These are phyloP conservation scores for Aspergillus tubingensis DNA, from an alignment of 2,329 filamentous ascomycete species.

Conservation along the genomic window DNA sequence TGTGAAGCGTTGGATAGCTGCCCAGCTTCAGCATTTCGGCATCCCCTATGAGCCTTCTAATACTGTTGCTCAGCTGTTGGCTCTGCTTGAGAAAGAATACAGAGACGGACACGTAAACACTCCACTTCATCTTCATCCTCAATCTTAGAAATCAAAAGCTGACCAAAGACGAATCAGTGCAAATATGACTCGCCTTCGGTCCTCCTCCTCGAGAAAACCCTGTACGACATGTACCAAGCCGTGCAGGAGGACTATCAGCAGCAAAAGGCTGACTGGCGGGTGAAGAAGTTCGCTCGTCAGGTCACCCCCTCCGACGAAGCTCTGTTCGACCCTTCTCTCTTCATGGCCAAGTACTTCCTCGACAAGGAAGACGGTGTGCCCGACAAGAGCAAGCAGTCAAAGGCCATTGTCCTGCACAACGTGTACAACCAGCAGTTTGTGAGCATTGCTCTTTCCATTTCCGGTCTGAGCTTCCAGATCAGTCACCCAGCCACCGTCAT, in stretches of 20 bases:
- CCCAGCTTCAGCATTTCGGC: not conserved
- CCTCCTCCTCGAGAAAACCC: not conserved
- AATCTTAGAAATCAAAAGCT: too few relatives aligned
- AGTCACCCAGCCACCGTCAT: not conserved
- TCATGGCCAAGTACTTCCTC: slow-evolving; percentile 4
- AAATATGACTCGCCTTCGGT: not conserved
- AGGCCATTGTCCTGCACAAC: not conserved
- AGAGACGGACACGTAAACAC: not conserved
- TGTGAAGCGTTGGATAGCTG: not conserved
- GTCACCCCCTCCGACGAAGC: not conserved
- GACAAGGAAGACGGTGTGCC: not conserved
- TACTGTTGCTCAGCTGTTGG: not conserved
- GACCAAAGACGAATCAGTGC: not conserved
- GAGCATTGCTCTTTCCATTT: too few relatives aligned
- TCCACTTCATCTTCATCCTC: too few relatives aligned
- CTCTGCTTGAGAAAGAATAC: not conserved
- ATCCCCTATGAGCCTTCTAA: not conserved
- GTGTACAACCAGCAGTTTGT: not conserved
- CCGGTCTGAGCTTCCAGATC: not conserved
- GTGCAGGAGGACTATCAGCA: not conserved
- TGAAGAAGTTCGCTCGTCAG: not conserved
- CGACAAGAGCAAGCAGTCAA: not conserved
- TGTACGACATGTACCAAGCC: not conserved
- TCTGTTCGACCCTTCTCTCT: not conserved
- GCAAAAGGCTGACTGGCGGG: not conserved